These are phyloP conservation scores for Chlamydomonas urium DNA, from an alignment of 139 green algal species.

Conservation along the genomic window DNA sequence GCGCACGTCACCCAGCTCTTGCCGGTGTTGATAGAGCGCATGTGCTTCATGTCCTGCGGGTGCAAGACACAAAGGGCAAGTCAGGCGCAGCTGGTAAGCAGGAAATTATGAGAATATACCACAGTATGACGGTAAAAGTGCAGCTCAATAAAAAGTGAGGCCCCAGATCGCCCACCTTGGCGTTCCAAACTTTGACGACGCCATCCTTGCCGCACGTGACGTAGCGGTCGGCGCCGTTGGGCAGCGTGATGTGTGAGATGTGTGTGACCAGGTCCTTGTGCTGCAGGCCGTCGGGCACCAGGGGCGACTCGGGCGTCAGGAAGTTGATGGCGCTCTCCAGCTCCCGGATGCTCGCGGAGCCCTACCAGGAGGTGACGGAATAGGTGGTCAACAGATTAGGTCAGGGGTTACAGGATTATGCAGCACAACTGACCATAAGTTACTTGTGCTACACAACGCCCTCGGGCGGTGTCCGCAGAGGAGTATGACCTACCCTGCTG, in stretches of 20 bases:
- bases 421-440: no score
- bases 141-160: no score
- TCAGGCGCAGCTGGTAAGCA: no score
- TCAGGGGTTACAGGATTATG: no score
- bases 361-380: no score
- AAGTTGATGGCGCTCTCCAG: conserved; percentile 41
- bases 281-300: conserved; percentile 2
- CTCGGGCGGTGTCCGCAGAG: no score
- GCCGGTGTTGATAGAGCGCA: conserved; percentile 25
- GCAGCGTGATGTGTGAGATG: conserved; percentile 25
- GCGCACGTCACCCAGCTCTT: conserved; percentile 44
- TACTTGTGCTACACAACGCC: no score
- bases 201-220: conserved; percentile 50
- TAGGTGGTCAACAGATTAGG: no score
- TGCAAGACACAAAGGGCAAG: no score
- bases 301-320: conserved; percentile 5
- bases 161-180: conserved; percentile 27
- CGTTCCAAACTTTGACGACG: conserved; percentile 54
- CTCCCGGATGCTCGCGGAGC: conserved; percentile 37
- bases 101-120: no score
- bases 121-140: no score
- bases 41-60: conserved; percentile 39
- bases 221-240: conserved; percentile 47
- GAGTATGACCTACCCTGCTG: no score
- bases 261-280: conserved; percentile 46